These are phyloP conservation scores for Taphrina pruni DNA, from an alignment of 1,139 yeast species.

Conservation along the genomic window DNA sequence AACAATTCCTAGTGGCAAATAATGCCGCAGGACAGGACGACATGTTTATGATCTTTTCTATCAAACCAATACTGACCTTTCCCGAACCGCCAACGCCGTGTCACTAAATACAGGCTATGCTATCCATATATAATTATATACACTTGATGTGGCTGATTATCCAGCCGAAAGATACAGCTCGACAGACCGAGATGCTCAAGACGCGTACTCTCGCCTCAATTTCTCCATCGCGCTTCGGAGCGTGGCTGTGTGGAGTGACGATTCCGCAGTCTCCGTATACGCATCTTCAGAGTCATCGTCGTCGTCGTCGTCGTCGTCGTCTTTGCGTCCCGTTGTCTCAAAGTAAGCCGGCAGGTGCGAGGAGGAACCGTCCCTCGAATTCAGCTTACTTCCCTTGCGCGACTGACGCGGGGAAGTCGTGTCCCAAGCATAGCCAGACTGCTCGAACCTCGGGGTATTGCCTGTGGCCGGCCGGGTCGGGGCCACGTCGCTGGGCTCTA, in stretches of 20 bases:
- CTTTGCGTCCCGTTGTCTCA: too few species aligned
- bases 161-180: not conserved
- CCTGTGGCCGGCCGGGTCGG: slow-evolving; percentile 22
- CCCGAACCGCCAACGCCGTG: not conserved
- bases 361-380: slow-evolving; percentile 11
- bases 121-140: too few species aligned
- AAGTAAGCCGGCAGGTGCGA: slow-evolving; percentile 3
- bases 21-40: too few species aligned
- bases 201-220: not conserved
- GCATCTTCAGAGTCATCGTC: not conserved
- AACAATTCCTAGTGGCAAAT: too few species aligned
- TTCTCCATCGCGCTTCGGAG: slow-evolving; percentile 1
- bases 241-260: not conserved
- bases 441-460: slow-evolving; percentile 14
- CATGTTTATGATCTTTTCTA: too few species aligned
- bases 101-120: slow-evolving; percentile 1
- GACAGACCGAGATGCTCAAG: too few species aligned
- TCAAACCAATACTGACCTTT: not conserved
- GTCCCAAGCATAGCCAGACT: slow-evolving; percentile 27
- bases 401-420: slow-evolving; percentile 17
- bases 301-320: not conserved
- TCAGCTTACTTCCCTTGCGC: slow-evolving; percentile 2
- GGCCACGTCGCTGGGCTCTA: slow-evolving; percentile 37
- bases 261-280: not conserved
- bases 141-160: not conserved